A percentile compares a stretch with the other conserved stretches of the same genome.
Evolutionary conservation across 495 filamentous ascomycete genomes (phyloP).

Genomic region (Sordaria brevicollis): DNA sequence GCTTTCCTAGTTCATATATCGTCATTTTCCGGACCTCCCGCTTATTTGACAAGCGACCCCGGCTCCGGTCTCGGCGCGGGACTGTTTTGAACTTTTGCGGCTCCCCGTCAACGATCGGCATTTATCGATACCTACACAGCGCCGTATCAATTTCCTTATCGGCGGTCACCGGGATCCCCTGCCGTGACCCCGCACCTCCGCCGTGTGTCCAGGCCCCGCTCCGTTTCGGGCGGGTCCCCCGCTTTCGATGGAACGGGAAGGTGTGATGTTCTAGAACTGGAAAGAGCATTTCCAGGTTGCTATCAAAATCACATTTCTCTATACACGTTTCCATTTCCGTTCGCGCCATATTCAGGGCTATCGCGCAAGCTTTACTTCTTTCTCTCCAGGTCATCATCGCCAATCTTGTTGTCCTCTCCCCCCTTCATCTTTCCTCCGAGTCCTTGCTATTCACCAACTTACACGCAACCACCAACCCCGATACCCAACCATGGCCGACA

Average conservation of each 20-base stretch:
- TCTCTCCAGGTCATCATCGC: too few species aligned
- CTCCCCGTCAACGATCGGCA: background rate
- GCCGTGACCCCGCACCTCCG: background rate
- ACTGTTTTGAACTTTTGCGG: background rate
- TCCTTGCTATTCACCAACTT: background rate
- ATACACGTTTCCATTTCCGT: too few species aligned
- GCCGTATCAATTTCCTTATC: background rate
- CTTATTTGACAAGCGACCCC: background rate
- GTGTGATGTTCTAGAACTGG: background rate
- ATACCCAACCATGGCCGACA: conserved; percentile 35
- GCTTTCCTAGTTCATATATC: background rate
- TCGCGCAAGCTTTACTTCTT: too few species aligned
- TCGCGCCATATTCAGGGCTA: too few species aligned
- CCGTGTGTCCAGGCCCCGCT: background rate
- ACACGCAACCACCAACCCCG: background rate
- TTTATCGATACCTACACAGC: background rate
- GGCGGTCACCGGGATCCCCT: background rate
- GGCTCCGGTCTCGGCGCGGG: background rate
- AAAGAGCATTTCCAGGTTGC: too few species aligned
- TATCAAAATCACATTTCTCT: background rate
- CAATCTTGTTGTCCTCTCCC: background rate
- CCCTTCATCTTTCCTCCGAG: background rate
- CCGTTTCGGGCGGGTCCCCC: background rate
- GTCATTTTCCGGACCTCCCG: background rate
- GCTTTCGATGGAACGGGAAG: background rate